These are phyloP conservation scores for Cordyceps cicadae DNA, from an alignment of 2,329 filamentous ascomycete species.

Conservation along the genomic window DNA sequence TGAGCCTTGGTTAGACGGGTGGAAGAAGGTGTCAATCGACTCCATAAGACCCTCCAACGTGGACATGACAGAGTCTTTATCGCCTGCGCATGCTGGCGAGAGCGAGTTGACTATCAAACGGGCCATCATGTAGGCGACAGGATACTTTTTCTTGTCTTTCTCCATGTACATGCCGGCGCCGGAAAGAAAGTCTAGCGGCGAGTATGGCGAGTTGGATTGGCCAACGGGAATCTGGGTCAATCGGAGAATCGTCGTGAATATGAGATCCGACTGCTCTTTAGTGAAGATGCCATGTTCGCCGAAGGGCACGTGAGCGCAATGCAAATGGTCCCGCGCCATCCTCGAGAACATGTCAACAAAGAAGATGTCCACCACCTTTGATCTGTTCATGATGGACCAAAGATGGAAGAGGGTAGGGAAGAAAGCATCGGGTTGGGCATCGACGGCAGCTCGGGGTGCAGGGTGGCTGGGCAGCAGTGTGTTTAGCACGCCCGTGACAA, in stretches of 20 bases:
- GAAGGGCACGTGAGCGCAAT: constrained; percentile 68
- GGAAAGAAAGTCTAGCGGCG: constrained; percentile 70
- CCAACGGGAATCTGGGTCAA: constrained; percentile 93
- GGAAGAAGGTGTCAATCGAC: constrained; percentile 96
- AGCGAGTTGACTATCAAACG: constrained; percentile 89
- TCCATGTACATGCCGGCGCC: constrained; percentile 82
- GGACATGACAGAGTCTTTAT: constrained; percentile 70
- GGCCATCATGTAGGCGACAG: constrained; percentile 83
- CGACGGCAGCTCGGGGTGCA: constrained; percentile 58
- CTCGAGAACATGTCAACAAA: constrained; percentile 88
- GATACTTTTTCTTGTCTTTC: constrained; percentile 88
- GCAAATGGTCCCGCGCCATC: constrained; percentile 73
- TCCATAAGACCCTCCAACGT: constrained; percentile 87
- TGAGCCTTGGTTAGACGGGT: constrained; percentile 86
- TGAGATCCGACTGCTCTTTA: constrained; percentile 78
- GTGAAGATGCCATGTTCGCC: constrained; percentile 86
- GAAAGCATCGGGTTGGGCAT: constrained; percentile 81
- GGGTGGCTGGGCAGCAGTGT: constrained; percentile 79
- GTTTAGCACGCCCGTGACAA: constrained; percentile 83
- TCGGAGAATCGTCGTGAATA: constrained; percentile 85
- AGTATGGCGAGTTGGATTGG: constrained; percentile 89
- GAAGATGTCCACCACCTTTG: constrained; percentile 75
- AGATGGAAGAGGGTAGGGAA: constrained; percentile 92
- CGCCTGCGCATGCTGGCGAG: constrained; percentile 71
- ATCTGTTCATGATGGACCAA: constrained; percentile 88